Conservation (phyloP, 2,329 filamentous ascomycete genomes). For the Aspergillus fructus region DNA sequence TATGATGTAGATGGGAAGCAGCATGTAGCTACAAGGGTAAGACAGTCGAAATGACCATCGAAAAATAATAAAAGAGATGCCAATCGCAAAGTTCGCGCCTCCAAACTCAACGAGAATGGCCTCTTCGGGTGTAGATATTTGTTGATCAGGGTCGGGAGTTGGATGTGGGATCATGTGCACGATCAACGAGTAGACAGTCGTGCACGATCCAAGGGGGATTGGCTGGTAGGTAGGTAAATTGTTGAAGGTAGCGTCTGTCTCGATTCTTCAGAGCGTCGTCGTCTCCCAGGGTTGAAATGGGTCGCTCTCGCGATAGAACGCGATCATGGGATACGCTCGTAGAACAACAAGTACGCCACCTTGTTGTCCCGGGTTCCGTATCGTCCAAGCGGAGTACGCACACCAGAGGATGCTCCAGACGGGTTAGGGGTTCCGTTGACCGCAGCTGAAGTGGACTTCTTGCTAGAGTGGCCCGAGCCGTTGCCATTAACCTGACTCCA, state of each 20-base stretch:
- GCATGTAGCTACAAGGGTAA: slow-evolving; percentile 1
- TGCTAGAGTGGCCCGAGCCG: slow-evolving; percentile 48
- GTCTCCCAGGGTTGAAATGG: not conserved
- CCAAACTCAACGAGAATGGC: not conserved
- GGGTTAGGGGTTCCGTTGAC: slow-evolving; percentile 64
- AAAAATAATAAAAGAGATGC: not conserved
- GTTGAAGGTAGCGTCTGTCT: not conserved
- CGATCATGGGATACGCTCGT: slow-evolving; percentile 65
- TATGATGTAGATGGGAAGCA: slow-evolving; percentile 1
- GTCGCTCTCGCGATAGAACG: not conserved
- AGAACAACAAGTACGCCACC: slow-evolving; percentile 95
- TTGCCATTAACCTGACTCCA: slow-evolving; percentile 85
- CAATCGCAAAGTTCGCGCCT: not conserved
- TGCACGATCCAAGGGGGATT: not conserved
- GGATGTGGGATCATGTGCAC: not conserved
- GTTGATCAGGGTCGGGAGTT: not conserved
- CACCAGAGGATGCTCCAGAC: slow-evolving; percentile 54
- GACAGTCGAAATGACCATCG: not conserved
- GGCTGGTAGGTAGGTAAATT: not conserved
- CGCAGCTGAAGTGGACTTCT: slow-evolving; percentile 67
- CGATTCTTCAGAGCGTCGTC: not conserved
- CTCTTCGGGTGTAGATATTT: not conserved
- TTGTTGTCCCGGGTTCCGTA: slow-evolving; percentile 83
- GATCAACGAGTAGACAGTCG: not conserved
- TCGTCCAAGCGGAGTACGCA: slow-evolving; percentile 54